Conservation (phyloP, 495 filamentous ascomycete species). For the Penicillium crystallinum region DNA sequence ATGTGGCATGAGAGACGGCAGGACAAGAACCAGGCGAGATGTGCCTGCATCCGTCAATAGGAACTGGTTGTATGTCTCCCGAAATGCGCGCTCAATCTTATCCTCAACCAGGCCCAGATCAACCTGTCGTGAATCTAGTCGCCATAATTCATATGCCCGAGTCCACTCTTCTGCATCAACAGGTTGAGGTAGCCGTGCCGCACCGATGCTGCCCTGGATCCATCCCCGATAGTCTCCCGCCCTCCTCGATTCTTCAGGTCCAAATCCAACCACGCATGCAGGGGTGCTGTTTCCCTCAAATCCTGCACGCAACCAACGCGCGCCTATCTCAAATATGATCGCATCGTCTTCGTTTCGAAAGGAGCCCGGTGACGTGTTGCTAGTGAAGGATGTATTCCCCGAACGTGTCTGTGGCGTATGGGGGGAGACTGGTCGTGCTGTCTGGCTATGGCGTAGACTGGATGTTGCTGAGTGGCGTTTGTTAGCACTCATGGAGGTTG, state of each 20-base stretch:
- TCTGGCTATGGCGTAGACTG: slow-evolving; percentile 30
- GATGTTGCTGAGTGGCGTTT: slow-evolving; percentile 17
- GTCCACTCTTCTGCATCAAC: slow-evolving; percentile 60
- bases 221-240: slow-evolving; percentile 77
- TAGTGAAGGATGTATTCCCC: slow-evolving; percentile 45
- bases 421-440: slow-evolving; percentile 28
- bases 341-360: slow-evolving; percentile 80
- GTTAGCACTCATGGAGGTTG: slow-evolving; percentile 5
- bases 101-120: slow-evolving; percentile 80
- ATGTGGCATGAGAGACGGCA: slow-evolving; percentile 75
- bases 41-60: slow-evolving; percentile 70
- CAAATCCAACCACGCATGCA: slow-evolving; percentile 64
- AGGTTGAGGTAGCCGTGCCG: slow-evolving; percentile 15
- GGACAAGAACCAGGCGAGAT: slow-evolving; percentile 64
- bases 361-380: slow-evolving; percentile 64
- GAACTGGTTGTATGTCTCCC: slow-evolving; percentile 82
- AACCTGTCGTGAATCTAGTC: slow-evolving; percentile 61
- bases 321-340: slow-evolving; percentile 77
- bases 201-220: slow-evolving; percentile 32
- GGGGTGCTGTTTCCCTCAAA: slow-evolving; percentile 78
- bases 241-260: slow-evolving; percentile 67
- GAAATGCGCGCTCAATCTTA: slow-evolving; percentile 77
- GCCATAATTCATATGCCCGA: slow-evolving; percentile 74
- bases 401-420: slow-evolving; percentile 38
- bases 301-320: slow-evolving; percentile 72